Base-by-base conservation (phyloP, 2,329 filamentous ascomycete species). In the Sclerotinia minor region DNA sequence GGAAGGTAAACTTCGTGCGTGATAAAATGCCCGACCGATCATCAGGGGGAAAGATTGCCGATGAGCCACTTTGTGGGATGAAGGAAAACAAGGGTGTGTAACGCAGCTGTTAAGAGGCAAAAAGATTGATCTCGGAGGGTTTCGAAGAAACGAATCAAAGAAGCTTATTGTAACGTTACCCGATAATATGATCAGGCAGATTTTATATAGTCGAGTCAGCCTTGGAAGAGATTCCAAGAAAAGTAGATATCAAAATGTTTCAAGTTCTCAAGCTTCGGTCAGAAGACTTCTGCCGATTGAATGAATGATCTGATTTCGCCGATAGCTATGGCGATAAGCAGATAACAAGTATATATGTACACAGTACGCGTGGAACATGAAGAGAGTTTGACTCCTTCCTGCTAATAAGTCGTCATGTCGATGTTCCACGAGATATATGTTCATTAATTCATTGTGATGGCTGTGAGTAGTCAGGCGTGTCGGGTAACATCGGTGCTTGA, bases 21-120 rank as follows among this genome's bases (percentile, higher is more conserved):
- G 49, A 44, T 55, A 55, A 53, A 64, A 47, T 59, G 53, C 26
- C 64, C 64, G 64, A 44, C 5, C 29, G 64, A 65, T 65, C 53
- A 8, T 29, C 64, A 59, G 44, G 64, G 64, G 53, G 50, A 24
- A 49, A 65, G 53, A 65, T 65, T 59, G 64, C 53, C 64, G 64
- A 65, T 38, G 47, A 58, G 32, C 47, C 60, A 53, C 60, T 64
- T 64, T 44, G 58, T 35, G 58, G 26, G 44, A 49, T 64, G n/a
- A 45, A 64, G 45, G 19, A 61, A 47, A 49, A 38, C 35, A 35
- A 61, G 17, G 21, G 41, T 26, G 44, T 61, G 44, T 26, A 61
- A 32, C 49, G 35, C 50, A 55, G 61, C 49, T 24, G 24, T n/a
- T 55, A 3, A 24, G 26, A 29, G 24, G 13, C 47, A 65, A 35